Conservation (phyloP, 225 moss, liverwort and hornwort species). For the Sphagnum tenellum region DNA sequence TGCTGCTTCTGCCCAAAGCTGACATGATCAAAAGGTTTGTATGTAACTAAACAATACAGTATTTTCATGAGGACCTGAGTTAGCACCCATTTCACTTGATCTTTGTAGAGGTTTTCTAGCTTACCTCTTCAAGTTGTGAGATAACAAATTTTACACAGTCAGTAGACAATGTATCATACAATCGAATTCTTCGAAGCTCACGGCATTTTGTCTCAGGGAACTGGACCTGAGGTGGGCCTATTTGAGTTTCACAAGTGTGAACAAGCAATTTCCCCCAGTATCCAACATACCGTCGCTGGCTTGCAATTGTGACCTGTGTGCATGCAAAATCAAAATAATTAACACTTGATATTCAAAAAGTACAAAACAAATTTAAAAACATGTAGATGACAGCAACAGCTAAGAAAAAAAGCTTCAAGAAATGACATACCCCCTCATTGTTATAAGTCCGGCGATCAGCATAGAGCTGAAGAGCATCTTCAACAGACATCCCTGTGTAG, state of each 20-base stretch:
- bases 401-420: no score
- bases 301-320: constrained; percentile 45
- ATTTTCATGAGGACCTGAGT: no score
- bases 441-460: constrained; percentile 37
- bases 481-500: constrained; percentile 37
- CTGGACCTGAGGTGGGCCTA: constrained; percentile 22
- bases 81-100: not conserved
- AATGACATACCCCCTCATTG: constrained; percentile 39
- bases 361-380: no score
- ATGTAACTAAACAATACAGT: no score
- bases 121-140: constrained; percentile 36
- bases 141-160: constrained; percentile 35
- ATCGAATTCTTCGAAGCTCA: constrained; percentile 48
- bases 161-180: constrained; percentile 43
- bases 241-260: constrained; percentile 15
- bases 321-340: not conserved
- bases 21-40: no score
- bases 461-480: constrained; percentile 43
- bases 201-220: constrained; percentile 25
- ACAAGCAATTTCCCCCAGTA: constrained; percentile 43
- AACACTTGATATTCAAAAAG: not conserved
- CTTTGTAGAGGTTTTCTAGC: not conserved
- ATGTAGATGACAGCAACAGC: no score
- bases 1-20: no score
- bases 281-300: constrained; percentile 49